These are phyloP conservation scores for Ceratocystis diversiconidia DNA, from an alignment of 2,329 filamentous ascomycete genomes.

Conservation along the genomic window DNA sequence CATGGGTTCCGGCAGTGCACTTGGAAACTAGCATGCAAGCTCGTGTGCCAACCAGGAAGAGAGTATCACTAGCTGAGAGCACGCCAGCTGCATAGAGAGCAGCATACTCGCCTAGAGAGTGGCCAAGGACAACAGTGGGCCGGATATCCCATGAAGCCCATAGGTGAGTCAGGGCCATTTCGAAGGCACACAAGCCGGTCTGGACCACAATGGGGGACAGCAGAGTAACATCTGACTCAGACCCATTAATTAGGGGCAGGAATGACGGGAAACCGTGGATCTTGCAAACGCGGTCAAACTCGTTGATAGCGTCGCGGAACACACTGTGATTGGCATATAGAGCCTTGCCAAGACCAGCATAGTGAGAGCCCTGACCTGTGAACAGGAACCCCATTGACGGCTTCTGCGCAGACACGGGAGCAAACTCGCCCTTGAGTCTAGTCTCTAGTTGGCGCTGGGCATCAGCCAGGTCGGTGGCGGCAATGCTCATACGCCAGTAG, in stretches of 20 bases:
- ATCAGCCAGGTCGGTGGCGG: constrained; percentile 30
- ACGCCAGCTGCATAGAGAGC: constrained; percentile 58
- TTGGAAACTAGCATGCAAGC: constrained; percentile 50
- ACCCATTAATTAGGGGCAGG: constrained; percentile 33
- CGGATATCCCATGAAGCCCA: constrained; percentile 43
- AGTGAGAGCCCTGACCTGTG: constrained; percentile 43
- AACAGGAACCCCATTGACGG: constrained; percentile 36
- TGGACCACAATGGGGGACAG: constrained; percentile 39
- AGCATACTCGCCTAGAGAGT: constrained; percentile 60
- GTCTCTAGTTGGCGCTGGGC: constrained; percentile 35
- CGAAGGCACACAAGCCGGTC: constrained; percentile 38
- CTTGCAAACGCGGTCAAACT: constrained; percentile 40
- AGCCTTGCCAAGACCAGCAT: constrained; percentile 37
- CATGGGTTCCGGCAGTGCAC: constrained; percentile 52
- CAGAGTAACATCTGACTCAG: constrained; percentile 30
- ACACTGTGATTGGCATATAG: constrained; percentile 33
- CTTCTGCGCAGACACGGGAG: constrained; percentile 35
- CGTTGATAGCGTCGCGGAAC: constrained; percentile 39
- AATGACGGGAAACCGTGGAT: constrained; percentile 43
- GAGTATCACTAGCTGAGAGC: constrained; percentile 53
- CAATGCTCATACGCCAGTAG: constrained; percentile 39
- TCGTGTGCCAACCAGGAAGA: constrained; percentile 56
- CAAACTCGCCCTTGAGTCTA: constrained; percentile 40
- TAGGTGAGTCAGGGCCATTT: constrained; percentile 42
- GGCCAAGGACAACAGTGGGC: constrained; percentile 42